phyloP scores from a whole-genome alignment of 2,329 filamentous ascomycete species.

The Diaporthe caulivora region DNA sequence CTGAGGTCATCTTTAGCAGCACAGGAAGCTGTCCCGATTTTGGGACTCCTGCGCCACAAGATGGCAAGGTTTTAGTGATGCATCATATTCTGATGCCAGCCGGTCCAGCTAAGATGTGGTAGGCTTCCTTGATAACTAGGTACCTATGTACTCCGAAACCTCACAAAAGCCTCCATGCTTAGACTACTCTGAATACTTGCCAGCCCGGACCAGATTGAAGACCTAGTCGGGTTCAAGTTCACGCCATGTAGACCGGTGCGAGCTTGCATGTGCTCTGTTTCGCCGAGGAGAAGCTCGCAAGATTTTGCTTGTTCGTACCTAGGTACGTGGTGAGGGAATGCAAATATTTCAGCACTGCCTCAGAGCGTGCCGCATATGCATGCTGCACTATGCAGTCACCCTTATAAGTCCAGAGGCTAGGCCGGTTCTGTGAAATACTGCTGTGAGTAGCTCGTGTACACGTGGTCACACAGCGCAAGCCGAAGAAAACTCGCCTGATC shows the following conservation, averaged over 20 bases:
- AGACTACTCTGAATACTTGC: no score
- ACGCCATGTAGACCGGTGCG: not conserved
- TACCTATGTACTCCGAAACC: no score
- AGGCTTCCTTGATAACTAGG: no score
- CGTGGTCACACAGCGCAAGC: not conserved
- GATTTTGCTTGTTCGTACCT: not conserved
- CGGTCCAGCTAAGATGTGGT: no score
- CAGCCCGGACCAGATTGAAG: no score
- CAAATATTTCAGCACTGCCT: not conserved
- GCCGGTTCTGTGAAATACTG: not conserved
- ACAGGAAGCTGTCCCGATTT: no score
- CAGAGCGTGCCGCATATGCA: not conserved
- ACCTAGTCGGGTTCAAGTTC: no score
- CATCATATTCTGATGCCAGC: no score
- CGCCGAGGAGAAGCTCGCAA: not conserved
- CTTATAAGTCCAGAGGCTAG: not conserved
- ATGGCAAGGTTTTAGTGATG: no score
- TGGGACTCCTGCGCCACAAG: no score
- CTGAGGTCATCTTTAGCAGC: no score
- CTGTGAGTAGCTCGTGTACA: not conserved
- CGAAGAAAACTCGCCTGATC: not conserved
- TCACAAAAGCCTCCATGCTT: no score
- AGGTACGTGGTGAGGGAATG: not conserved
- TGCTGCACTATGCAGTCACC: constrained; percentile 15
- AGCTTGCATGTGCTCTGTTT: not conserved